Evolutionary conservation across 2,329 filamentous ascomycete genomes (phyloP).

Genomic region (Cercospora berteroae): DNA sequence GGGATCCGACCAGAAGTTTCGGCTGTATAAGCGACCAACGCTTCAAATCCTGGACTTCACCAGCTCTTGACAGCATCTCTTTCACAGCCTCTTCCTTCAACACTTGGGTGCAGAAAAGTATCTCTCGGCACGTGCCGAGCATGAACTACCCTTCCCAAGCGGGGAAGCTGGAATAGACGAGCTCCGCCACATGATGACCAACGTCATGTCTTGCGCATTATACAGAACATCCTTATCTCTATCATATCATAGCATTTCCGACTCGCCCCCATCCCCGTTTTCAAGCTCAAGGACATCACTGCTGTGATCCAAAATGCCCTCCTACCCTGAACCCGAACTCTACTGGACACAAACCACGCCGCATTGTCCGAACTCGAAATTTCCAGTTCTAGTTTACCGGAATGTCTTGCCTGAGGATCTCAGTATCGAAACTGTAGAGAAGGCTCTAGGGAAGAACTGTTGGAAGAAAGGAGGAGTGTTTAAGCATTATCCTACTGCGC

Average conservation of each 20-base stretch:
- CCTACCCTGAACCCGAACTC: slow-evolving; percentile 8
- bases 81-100: not conserved
- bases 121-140: not conserved
- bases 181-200: not conserved
- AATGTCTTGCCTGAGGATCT: slow-evolving; percentile 30
- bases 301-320: no score
- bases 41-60: not conserved
- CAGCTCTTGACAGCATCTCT: not conserved
- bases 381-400: slow-evolving; percentile 35
- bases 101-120: not conserved
- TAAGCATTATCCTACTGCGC: slow-evolving; percentile 26
- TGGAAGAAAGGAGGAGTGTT: slow-evolving; percentile 31
- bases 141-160: not conserved
- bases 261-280: no score
- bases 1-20: not conserved
- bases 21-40: not conserved
- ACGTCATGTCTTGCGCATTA: not conserved
- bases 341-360: slow-evolving; percentile 22
- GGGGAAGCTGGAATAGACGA: not conserved
- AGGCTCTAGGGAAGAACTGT: slow-evolving; percentile 25
- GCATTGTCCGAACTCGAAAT: slow-evolving; percentile 30
- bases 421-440: slow-evolving; percentile 21
- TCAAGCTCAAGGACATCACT: no score
- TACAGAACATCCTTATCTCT: not conserved
- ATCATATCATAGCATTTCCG: not conserved